A percentile compares a stretch with the other conserved stretches of the same genome.
Conservation (phyloP, 768 basidiomycete species). For the Termitomyces sp. region DNA sequence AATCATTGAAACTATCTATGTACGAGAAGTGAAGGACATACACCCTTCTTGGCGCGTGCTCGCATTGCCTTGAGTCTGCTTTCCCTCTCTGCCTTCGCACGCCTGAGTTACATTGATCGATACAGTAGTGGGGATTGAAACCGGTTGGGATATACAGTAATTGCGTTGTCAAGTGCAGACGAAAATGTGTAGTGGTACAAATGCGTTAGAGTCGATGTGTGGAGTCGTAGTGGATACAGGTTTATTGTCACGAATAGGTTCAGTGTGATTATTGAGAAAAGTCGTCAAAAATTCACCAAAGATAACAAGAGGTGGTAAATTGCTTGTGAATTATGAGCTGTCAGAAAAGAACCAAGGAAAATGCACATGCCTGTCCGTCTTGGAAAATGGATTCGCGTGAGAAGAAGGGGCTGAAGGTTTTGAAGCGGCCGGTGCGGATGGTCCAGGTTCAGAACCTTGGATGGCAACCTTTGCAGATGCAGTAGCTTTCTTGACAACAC, state of each 20-base stretch:
- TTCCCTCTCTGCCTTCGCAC: conserved; percentile 69
- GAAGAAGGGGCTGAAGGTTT: conserved; percentile 11
- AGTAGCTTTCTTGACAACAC: conserved; percentile 29
- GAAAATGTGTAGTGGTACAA: conserved; percentile 64
- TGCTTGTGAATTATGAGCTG: conserved; percentile 65
- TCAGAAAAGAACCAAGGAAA: conserved; percentile 28
- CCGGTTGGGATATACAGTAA: conserved; percentile 15
- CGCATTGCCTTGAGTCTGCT: conserved; percentile 67
- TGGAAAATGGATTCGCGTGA: conserved; percentile 32
- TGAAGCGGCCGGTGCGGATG: conserved; percentile 15
- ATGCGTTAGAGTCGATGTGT: conserved; percentile 41
- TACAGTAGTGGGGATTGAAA: not conserved
- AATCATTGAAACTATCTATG: not conserved
- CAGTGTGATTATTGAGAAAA: conserved; percentile 5
- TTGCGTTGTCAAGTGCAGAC: conserved; percentile 46
- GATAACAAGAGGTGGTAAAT: conserved; percentile 24
- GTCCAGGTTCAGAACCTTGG: conserved; percentile 8
- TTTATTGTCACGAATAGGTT: conserved; percentile 16
- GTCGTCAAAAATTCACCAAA: conserved; percentile 6
- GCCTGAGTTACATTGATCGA: conserved; percentile 32
- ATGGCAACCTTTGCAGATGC: conserved; percentile 19
- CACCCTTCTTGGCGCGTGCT: conserved; percentile 71
- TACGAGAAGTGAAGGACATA: conserved; percentile 28
- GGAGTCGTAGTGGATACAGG: conserved; percentile 29
- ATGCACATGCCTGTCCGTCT: conserved; percentile 61